Evolutionary conservation across 2,329 filamentous ascomycete species (phyloP).

Genomic region (Teratosphaeriaceae sp.): DNA sequence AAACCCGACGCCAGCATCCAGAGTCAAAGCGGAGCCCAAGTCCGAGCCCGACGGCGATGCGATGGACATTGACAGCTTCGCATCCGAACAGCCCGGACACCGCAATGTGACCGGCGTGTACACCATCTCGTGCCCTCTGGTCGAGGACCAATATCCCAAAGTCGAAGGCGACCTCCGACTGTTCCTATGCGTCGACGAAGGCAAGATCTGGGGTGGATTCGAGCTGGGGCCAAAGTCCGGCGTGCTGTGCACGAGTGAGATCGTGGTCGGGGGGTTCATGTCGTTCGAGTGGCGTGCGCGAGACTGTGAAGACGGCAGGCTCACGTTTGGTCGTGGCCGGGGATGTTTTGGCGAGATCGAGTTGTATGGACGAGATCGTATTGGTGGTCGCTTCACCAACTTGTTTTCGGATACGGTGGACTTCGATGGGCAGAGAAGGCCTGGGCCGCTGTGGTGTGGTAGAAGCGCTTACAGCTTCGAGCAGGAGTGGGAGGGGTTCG

Average conservation of each 20-base stretch:
- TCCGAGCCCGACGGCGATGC: slow-evolving; percentile 14
- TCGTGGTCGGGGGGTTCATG: slow-evolving; percentile 12
- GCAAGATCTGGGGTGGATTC: slow-evolving; percentile 43
- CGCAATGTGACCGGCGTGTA: slow-evolving; percentile 41
- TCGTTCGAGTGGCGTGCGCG: slow-evolving; percentile 28
- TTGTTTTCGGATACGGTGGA: slow-evolving; percentile 23
- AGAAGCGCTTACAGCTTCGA: slow-evolving; percentile 10
- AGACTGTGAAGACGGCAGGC: slow-evolving; percentile 17
- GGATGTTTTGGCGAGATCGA: slow-evolving; percentile 29
- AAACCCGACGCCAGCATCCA: slow-evolving; percentile 6
- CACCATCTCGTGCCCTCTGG: slow-evolving; percentile 26
- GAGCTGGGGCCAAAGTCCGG: slow-evolving; percentile 38
- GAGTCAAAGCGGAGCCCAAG: slow-evolving; percentile 7
- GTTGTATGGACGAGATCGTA: slow-evolving; percentile 17
- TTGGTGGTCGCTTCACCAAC: slow-evolving; percentile 21
- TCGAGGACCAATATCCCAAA: slow-evolving; percentile 14
- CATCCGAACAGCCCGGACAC: slow-evolving; percentile 4
- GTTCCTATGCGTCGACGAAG: slow-evolving; percentile 32
- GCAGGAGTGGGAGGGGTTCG: slow-evolving; percentile 9
- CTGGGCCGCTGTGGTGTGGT: slow-evolving; percentile 8
- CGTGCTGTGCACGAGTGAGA: slow-evolving; percentile 35
- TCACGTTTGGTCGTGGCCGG: slow-evolving; percentile 29
- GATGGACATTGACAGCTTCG: slow-evolving; percentile 14
- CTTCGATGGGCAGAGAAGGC: slow-evolving; percentile 19
- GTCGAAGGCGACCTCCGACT: slow-evolving; percentile 26